Base-by-base conservation (phyloP, 768 basidiomycete genomes). In the Arthromyces matolae region DNA sequence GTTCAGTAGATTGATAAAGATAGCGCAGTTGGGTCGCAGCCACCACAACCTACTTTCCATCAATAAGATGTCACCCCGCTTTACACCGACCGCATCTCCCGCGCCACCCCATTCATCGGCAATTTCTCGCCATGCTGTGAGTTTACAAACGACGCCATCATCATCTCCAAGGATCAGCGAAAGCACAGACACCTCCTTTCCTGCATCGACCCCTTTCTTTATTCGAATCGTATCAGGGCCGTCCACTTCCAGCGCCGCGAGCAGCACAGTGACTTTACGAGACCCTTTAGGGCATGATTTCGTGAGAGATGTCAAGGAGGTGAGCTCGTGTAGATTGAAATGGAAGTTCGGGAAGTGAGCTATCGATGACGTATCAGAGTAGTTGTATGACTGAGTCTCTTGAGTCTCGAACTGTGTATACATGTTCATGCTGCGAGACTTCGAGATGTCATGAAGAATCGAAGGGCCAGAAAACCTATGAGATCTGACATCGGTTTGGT, bases 111-210 rank as follows among this genome's bases (percentile, higher is more conserved):
- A 90, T 0, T 64, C 63, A 35, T 89, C 84, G 9, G 89, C 89
- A 4, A 77, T 68, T 37, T 89, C 83, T 45, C 88, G 70, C 89
- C 89, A 92, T 10, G 83, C 88, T 4, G 84, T 85, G 14, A 91
- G 62, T 64, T 83, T 88, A 57, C 80, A 80, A 6, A 90, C 74
- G 1, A 65, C 72, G 1, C 84, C 83, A 23, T 77, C 77, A 44
- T 89, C 86, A 56, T 90, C 86, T 8, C 85, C 84, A 20, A 91
- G 63, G 38, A 91, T 79, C 58, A 89, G 69, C 58, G 80, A 86
- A 23, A 91, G 64, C 34, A 91, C 60, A 0, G 76, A 77, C 0
- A 89, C 78, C 50, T 86, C 79, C 48, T 78, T 80, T 7, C 88
- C 89, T 4, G 83, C 80, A 45, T 89, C 84, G 4, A 57, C 56